Conservation (phyloP, 768 basidiomycete genomes). For the Lentinula sp. region DNA sequence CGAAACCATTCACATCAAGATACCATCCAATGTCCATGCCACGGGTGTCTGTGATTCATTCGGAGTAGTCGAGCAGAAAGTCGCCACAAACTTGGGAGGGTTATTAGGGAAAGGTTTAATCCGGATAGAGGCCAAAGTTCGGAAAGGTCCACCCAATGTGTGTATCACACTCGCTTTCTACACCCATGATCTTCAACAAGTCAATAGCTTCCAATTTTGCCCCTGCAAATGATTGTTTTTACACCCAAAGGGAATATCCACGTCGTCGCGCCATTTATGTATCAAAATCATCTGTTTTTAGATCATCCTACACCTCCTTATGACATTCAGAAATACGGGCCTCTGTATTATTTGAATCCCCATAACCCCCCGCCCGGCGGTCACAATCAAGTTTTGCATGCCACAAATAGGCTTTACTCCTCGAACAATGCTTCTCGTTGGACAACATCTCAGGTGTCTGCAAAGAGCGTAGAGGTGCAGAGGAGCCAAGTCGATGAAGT, state of each 20-base stretch:
- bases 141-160: slow-evolving; percentile 59
- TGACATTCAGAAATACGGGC: slow-evolving; percentile 51
- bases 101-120: slow-evolving; percentile 84
- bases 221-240: slow-evolving; percentile 82
- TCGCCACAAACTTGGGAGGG: slow-evolving; percentile 71
- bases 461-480: slow-evolving; percentile 87
- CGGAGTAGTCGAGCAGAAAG: slow-evolving; percentile 82
- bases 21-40: slow-evolving; percentile 57
- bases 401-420: slow-evolving; percentile 33
- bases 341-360: slow-evolving; percentile 79
- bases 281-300: slow-evolving; percentile 61
- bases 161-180: slow-evolving; percentile 19
- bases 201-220: slow-evolving; percentile 70
- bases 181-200: slow-evolving; percentile 12
- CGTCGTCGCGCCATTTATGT: slow-evolving; percentile 73
- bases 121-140: slow-evolving; percentile 71
- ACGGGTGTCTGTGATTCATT: slow-evolving; percentile 58
- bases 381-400: slow-evolving; percentile 35
- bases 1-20: slow-evolving; percentile 77
- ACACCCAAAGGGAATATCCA: slow-evolving; percentile 91
- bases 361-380: slow-evolving; percentile 79
- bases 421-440: slow-evolving; percentile 41
- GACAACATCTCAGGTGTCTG: slow-evolving; percentile 48
- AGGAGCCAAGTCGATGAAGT: slow-evolving; percentile 91
- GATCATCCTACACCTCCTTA: slow-evolving; percentile 74